phyloP scores from a whole-genome alignment of 192 early-diverging fungal genomes.

The Allomyces macrogynus region DNA sequence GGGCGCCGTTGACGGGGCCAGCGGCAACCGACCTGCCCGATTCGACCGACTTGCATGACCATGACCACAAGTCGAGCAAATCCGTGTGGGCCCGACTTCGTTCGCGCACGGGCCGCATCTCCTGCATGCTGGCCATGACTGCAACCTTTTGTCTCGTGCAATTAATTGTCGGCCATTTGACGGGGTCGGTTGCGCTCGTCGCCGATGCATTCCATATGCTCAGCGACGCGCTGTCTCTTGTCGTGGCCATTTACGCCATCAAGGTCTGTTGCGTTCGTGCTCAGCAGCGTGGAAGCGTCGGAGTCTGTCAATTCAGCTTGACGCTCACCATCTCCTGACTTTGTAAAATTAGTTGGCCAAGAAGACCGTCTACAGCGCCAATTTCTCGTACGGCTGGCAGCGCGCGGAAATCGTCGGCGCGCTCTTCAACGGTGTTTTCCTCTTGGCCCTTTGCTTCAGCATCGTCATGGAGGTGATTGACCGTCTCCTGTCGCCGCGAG shows the following conservation, averaged over 20 bases:
- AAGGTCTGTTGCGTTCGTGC: too few species aligned
- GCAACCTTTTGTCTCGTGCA: slow-evolving; percentile 55
- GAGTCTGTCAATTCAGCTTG: too few species aligned
- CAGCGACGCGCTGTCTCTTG: slow-evolving; percentile 51
- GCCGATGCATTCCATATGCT: slow-evolving; percentile 94
- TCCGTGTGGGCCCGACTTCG: too few species aligned
- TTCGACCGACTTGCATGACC: too few species aligned
- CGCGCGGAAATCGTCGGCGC: slow-evolving; percentile 85
- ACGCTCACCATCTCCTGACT: too few species aligned
- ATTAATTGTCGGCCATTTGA: slow-evolving; percentile 52
- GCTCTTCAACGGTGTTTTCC: slow-evolving; percentile 72
- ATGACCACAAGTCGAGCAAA: too few species aligned
- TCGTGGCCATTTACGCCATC: slow-evolving; percentile 26
- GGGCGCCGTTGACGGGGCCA: too few species aligned
- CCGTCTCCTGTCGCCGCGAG: slow-evolving; percentile 46
- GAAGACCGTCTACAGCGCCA: slow-evolving; percentile 1
- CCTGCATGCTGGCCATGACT: slow-evolving; percentile 38
- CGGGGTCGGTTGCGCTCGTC: slow-evolving; percentile 58
- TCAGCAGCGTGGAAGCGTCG: too few species aligned
- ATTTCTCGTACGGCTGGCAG: slow-evolving; percentile 74
- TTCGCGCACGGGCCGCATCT: slow-evolving; percentile 28
- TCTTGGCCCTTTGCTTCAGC: slow-evolving; percentile 74
- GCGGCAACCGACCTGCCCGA: too few species aligned
- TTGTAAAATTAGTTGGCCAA: too few species aligned
- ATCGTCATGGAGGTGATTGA: slow-evolving; percentile 72